Base-by-base conservation (phyloP, 2,329 filamentous ascomycete species). In the Fusarium virguliforme region DNA sequence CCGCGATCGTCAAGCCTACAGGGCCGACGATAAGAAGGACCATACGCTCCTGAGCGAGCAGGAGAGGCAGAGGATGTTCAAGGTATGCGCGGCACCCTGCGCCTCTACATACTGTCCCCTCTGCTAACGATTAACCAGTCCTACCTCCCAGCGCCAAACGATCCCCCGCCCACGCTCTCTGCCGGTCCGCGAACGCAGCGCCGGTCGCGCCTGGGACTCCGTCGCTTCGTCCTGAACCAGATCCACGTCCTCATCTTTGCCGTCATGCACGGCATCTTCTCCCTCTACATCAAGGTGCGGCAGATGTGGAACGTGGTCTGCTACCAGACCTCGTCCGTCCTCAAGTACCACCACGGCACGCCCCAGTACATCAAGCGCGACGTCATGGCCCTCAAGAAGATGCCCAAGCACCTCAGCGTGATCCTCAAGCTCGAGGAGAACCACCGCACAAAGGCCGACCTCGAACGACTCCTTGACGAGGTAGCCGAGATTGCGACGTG, bases 281-380 rank as follows among this genome's bases (percentile, higher is more conserved):
- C 94, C 7, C 84, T 98, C 71, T 97, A 96, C 80, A 91, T 98
- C 73, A 92, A 94, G 69, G 82, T 94, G 64, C 91, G 95, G 64
- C 91, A 94, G 78, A 89, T 90, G 61, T 96, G 94, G 83, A 92
- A 95, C 79, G 89, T 91, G 8, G 87, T 97, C 55, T 85, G 90
- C 73, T 92, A 96, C 79, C 91, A 93, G 65, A 84, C 95, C 70
- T 89, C 94, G 59, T 93, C 94, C 9, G 88, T 98, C 67, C 86
- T 97, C 60, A 95, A 95, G 80, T 96, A 99, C 83, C 97, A 99
- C 83, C 96, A 99, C 81, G 93, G 94, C 58, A 97, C 95, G 1
- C 96, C 96, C 8, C 94, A 97, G 79, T 90, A 97, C 78, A 97
- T 99, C 74, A 90, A 92, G 77, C 91, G 92, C 76, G 96, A 99